These are phyloP conservation scores for Sanghuangporus sanghuang DNA, from an alignment of 1,284 basidiomycete species.

Conservation along the genomic window DNA sequence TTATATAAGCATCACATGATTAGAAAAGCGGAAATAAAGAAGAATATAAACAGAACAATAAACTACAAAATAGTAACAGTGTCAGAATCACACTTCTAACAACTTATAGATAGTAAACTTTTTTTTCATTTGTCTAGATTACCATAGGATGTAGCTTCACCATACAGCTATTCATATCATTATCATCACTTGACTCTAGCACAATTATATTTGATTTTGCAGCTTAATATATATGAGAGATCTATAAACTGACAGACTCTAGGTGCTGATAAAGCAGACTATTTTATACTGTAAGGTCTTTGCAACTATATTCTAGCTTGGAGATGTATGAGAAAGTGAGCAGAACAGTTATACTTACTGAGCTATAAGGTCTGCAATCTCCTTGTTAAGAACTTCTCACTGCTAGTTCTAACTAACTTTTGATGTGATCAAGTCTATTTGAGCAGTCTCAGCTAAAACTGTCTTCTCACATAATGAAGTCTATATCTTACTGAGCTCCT, in stretches of 20 bases:
- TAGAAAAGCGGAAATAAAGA: no score
- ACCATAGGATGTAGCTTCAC: constrained; percentile 78
- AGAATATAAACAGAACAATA: no score
- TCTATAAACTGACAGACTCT: constrained; percentile 80
- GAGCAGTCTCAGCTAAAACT: constrained; percentile 65
- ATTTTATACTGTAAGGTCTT: constrained; percentile 78
- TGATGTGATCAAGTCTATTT: constrained; percentile 62
- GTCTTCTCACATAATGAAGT: constrained; percentile 49
- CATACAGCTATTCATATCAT: constrained; percentile 53
- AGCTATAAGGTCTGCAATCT: constrained; percentile 63
- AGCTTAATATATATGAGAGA: constrained; percentile 68
- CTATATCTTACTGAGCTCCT: constrained; percentile 51
- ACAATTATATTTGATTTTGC: constrained; percentile 40
- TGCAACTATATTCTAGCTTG: constrained; percentile 30
- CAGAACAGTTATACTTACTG: constrained; percentile 41
- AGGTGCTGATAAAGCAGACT: constrained; percentile 77
- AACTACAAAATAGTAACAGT: no score
- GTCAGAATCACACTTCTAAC: no score
- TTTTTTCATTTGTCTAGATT: constrained; percentile 80
- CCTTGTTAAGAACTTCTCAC: constrained; percentile 71
- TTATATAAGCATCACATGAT: no score
- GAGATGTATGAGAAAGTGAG: background rate
- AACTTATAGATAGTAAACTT: no score
- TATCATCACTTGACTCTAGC: constrained; percentile 38
- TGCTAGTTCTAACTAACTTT: constrained; percentile 79